Evolutionary conservation across 2,329 filamentous ascomycete genomes (phyloP).

Genomic region (Huntiella abstrusa): DNA sequence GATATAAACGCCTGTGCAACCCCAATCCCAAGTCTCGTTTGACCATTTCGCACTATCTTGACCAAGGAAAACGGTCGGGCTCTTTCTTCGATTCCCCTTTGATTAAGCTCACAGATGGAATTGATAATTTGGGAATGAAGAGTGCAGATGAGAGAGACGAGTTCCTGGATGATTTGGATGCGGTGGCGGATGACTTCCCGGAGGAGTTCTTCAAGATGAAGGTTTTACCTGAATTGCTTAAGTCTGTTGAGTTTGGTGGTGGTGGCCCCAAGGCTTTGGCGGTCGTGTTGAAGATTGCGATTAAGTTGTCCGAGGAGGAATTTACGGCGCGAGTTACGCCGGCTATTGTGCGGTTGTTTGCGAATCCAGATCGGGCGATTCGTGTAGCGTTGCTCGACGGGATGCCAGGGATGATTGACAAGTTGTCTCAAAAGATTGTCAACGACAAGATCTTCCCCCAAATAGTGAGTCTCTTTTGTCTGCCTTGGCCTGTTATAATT

Average conservation of each 20-base stretch:
- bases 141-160: conserved; percentile 64
- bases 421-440: conserved; percentile 68
- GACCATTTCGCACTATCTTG: conserved; percentile 68
- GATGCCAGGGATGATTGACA: conserved; percentile 77
- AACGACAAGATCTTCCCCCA: conserved; percentile 96
- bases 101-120: conserved; percentile 79
- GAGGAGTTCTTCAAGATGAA: conserved; percentile 98
- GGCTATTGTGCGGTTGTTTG: conserved; percentile 70
- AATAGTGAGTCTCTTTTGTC: conserved; percentile 37
- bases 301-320: conserved; percentile 75
- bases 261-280: conserved; percentile 80
- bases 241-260: conserved; percentile 95
- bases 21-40: conserved; percentile 76
- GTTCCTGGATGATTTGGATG: conserved; percentile 67
- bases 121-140: conserved; percentile 85
- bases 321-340: conserved; percentile 72
- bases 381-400: conserved; percentile 82
- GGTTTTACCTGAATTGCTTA: conserved; percentile 83
- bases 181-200: conserved; percentile 80
- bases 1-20: conserved; percentile 77
- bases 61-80: conserved; percentile 64
- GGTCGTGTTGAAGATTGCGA: conserved; percentile 77
- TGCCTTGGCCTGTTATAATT: background rate
- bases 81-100: conserved; percentile 86
- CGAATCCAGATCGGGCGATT: conserved; percentile 78